Base-by-base conservation (phyloP, 108 stramenopile genomes). In the Cyclotella baltica region DNA sequence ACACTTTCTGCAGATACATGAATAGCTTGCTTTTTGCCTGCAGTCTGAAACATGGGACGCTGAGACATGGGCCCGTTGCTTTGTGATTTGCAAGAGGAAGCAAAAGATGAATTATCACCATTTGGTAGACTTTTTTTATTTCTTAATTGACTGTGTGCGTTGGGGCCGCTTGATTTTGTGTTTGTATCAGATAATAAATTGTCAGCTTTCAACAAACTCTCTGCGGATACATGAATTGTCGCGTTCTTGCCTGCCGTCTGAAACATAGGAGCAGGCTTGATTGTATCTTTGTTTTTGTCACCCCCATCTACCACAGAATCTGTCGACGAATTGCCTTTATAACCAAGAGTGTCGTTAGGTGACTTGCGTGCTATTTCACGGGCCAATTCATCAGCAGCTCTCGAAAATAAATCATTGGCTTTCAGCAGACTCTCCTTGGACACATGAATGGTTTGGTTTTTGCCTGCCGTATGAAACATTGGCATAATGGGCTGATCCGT, bases 401-500 rank as follows among this genome's bases (percentile, higher is more conserved):
- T 16, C 13, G 59, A 61, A 30, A 61, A 61, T 15, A 61, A 22
- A 18, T 31, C 59, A 34, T 18, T 18, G 16, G 59, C 59, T 13
- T 34, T 30, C 34, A 22, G 34, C n/a, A 61, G 15, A 61, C 31
- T 34, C 33, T 61, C 59, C 4, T 33, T 61, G 1, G 59, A 34
- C 2, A 34, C 59, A 18, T 34, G 30, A 61, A 33, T 61, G 1
- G 30, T 11, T 34, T n/a, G 11, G 1, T 61, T 61, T n/a, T 31
- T 61, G 10, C 59, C 59, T 0, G 59, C 59, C 13, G 59, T 61
- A 11, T 61, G 59, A 34, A 61, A 61, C 59, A 61, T 25, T 4
- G 55, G 55, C 3, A 27, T 1, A 55, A 25, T 3, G 1, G 4
- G 22, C 11, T 27, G 20, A n/a, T 25, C 13, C 11, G 23, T 25